Evolutionary conservation across 2,329 filamentous ascomycete genomes (phyloP).

Genomic region (Xylaria multiplex): DNA sequence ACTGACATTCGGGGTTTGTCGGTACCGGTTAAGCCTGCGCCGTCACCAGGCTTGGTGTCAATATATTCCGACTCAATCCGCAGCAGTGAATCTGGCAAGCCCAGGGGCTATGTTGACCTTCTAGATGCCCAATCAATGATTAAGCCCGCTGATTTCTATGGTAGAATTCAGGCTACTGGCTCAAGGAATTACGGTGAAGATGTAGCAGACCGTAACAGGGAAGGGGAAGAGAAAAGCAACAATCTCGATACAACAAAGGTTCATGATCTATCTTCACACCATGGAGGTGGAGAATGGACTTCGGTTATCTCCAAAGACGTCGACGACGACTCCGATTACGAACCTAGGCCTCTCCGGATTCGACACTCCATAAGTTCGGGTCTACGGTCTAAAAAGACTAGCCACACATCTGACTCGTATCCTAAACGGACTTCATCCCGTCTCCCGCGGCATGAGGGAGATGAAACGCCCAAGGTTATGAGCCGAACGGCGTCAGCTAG

Average conservation of each 20-base stretch:
- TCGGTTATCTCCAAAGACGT: constrained; percentile 23
- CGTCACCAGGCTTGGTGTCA: constrained; percentile 42
- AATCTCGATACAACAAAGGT: constrained; percentile 50
- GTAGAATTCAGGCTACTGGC: constrained; percentile 61
- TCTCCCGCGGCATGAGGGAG: constrained; percentile 23
- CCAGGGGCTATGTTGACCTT: constrained; percentile 60
- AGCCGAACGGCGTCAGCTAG: constrained; percentile 29
- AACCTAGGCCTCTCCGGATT: constrained; percentile 36
- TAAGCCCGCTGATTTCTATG: constrained; percentile 59
- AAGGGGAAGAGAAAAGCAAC: constrained; percentile 51
- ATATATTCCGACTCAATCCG: constrained; percentile 49
- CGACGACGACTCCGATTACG: constrained; percentile 35
- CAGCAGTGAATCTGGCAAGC: constrained; percentile 43
- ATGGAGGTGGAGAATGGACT: constrained; percentile 8
- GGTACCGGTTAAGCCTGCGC: constrained; percentile 34
- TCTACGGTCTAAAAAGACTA: constrained; percentile 39
- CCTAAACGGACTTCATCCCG: constrained; percentile 39
- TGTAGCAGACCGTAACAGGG: constrained; percentile 70
- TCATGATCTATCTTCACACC: constrained; percentile 51
- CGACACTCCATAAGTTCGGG: constrained; percentile 42
- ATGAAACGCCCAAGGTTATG: constrained; percentile 25
- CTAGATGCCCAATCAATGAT: constrained; percentile 67
- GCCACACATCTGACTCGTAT: constrained; percentile 26
- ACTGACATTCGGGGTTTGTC: constrained; percentile 30
- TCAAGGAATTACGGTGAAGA: constrained; percentile 70